These are phyloP conservation scores for Pleodorina starrii DNA, from an alignment of 139 green algal genomes.

Conservation along the genomic window DNA sequence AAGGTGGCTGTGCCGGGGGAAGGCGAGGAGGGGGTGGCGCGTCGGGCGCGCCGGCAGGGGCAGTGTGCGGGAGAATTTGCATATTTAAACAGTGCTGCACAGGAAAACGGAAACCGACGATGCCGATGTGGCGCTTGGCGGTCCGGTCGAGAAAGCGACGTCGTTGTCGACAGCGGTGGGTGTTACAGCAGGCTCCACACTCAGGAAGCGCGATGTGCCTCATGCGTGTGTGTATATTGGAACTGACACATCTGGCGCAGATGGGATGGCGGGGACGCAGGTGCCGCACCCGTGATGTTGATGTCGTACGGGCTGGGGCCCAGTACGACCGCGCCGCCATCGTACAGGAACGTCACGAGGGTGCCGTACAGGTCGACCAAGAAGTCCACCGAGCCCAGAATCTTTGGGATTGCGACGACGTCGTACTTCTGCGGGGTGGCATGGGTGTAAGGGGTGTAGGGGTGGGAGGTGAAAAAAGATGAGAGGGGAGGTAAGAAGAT, in stretches of 20 bases:
- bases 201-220: no score
- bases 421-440: constrained; percentile 17
- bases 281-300: constrained; percentile 1
- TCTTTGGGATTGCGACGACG: not conserved
- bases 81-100: no score
- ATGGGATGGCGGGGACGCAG: not conserved
- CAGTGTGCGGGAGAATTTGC: no score
- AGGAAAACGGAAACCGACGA: no score
- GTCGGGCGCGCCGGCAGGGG: no score
- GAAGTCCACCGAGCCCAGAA: not conserved
- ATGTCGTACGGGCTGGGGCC: not conserved
- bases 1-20: not conserved
- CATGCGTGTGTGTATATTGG: no score
- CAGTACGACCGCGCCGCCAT: not conserved
- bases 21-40: not conserved
- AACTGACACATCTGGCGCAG: no score
- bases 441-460: not conserved
- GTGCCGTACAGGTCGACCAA: not conserved
- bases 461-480: not conserved
- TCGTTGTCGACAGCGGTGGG: no score
- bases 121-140: no score
- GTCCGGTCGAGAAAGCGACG: no score
- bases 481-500: no score
- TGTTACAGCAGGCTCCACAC: no score
- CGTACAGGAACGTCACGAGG: constrained; percentile 11